A percentile compares a stretch with the other conserved stretches of the same genome.
Conservation (phyloP, 192 early-diverging fungal species). For the Backusella liffmaniae region DNA sequence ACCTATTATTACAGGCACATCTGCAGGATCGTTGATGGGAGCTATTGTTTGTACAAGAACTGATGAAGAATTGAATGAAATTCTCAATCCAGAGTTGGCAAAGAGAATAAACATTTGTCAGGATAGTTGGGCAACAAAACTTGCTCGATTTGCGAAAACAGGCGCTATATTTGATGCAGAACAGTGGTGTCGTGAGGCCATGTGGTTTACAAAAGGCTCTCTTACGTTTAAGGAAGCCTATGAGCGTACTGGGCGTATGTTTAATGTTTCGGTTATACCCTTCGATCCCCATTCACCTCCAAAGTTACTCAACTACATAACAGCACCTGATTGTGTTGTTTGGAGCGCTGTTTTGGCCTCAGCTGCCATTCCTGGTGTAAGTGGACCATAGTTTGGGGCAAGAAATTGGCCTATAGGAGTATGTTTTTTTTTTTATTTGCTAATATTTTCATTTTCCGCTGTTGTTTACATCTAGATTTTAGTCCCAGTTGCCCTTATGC, state of each 20-base stretch:
- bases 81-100: constrained; percentile 54
- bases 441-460: neutral
- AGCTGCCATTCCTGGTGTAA: constrained; percentile 77
- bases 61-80: constrained; percentile 56
- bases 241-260: constrained; percentile 79
- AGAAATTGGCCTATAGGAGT: neutral
- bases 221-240: constrained; percentile 93
- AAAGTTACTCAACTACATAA: constrained; percentile 88
- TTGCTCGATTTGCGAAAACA: constrained; percentile 33
- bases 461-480: constrained; percentile 46
- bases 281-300: constrained; percentile 72
- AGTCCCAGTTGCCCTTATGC: constrained; percentile 78
- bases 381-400: neutral
- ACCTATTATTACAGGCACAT: constrained; percentile 77
- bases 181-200: constrained; percentile 63
- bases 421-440: neutral
- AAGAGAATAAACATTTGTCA: constrained; percentile 53
- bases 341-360: constrained; percentile 84
- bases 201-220: constrained; percentile 71
- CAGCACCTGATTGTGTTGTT: constrained; percentile 81
- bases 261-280: constrained; percentile 82
- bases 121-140: constrained; percentile 39
- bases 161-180: constrained; percentile 59
- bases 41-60: constrained; percentile 70
- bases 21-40: constrained; percentile 61